Conservation (phyloP, 78 protist genomes). For the Goniomonas avonlea region DNA sequence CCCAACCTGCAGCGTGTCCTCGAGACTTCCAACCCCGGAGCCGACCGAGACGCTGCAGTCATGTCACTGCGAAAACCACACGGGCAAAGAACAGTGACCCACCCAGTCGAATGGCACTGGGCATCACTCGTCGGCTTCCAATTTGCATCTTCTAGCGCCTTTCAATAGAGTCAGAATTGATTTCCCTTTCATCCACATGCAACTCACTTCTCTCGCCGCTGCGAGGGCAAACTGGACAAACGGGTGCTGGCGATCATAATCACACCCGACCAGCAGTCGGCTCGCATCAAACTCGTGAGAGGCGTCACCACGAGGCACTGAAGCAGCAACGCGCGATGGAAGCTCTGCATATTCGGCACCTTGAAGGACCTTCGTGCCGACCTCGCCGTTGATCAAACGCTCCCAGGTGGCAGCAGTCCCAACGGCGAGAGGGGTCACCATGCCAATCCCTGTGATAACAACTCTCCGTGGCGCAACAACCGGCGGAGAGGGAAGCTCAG, state of each 20-base stretch:
- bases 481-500: no score
- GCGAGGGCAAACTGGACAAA: slow-evolving; percentile 63
- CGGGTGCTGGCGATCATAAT: no score
- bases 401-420: slow-evolving; percentile 61
- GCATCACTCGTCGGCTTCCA: slow-evolving; percentile 15
- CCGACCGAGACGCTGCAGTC: slow-evolving; percentile 73
- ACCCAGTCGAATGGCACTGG: no score
- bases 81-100: no score
- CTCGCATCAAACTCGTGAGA: background rate
- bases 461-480: slow-evolving; percentile 50
- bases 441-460: slow-evolving; percentile 83
- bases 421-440: slow-evolving; percentile 79
- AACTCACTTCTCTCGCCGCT: slow-evolving; percentile 53
- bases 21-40: slow-evolving; percentile 68
- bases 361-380: background rate
- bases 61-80: no score
- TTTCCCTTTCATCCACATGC: no score
- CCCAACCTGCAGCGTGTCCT: slow-evolving; percentile 38
- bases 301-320: slow-evolving; percentile 31
- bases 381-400: slow-evolving; percentile 34
- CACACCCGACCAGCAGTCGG: background rate
- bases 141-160: slow-evolving; percentile 60
- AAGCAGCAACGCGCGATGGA: slow-evolving; percentile 26
- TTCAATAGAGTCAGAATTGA: no score
- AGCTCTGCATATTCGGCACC: background rate